Conservation (phyloP, 2,329 filamentous ascomycete species). For the Cladobotryum protrusum region DNA sequence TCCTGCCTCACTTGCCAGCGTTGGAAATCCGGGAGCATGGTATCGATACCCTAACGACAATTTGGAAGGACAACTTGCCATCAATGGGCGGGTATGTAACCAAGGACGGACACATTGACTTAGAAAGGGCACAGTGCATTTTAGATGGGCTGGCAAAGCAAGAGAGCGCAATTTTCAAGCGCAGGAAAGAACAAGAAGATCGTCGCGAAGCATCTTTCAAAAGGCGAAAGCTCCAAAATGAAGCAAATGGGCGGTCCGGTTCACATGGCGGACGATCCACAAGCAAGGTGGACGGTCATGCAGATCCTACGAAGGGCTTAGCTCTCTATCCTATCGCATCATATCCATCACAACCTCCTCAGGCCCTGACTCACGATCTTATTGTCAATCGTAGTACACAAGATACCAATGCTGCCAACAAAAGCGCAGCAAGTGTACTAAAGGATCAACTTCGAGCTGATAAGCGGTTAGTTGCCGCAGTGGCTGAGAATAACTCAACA, state of each 20-base stretch:
- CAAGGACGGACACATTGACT: slow-evolving; percentile 86
- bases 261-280: background rate
- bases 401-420: slow-evolving; percentile 77
- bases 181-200: slow-evolving; percentile 80
- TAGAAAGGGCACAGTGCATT: slow-evolving; percentile 81
- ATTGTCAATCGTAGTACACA: slow-evolving; percentile 67
- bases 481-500: slow-evolving; percentile 11
- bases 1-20: slow-evolving; percentile 93
- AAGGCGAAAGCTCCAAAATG: slow-evolving; percentile 66
- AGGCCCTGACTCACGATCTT: slow-evolving; percentile 76
- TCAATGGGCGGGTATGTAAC: slow-evolving; percentile 94
- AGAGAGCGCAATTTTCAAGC: slow-evolving; percentile 87
- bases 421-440: slow-evolving; percentile 83
- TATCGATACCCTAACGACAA: slow-evolving; percentile 92
- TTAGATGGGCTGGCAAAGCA: slow-evolving; percentile 82
- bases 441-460: slow-evolving; percentile 66
- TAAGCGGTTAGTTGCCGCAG: slow-evolving; percentile 16
- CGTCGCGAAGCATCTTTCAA: slow-evolving; percentile 73
- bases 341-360: slow-evolving; percentile 47
- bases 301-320: slow-evolving; percentile 27
- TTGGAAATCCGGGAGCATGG: slow-evolving; percentile 95
- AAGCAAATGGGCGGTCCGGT: slow-evolving; percentile 28
- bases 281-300: slow-evolving; percentile 27
- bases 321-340: slow-evolving; percentile 36
- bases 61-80: slow-evolving; percentile 91